Conservation (phyloP, 345 rosid species). For the Zanthoxylum bungeanum region DNA sequence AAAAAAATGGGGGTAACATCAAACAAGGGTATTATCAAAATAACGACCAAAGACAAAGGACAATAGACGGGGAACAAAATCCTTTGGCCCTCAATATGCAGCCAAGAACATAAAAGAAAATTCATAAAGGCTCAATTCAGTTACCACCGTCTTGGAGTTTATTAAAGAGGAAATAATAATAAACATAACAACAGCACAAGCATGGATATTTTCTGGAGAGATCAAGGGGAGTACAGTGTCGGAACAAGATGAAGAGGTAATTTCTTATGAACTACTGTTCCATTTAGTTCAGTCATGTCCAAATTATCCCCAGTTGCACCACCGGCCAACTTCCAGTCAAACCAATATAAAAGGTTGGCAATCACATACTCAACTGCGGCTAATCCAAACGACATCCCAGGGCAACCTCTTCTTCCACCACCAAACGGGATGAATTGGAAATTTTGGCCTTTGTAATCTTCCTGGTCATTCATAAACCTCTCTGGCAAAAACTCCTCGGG, state of each 20-base stretch:
- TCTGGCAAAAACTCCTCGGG: conserved; percentile 11
- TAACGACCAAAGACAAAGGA: too few species aligned
- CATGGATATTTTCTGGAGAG: too few species aligned
- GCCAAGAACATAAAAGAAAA: too few species aligned
- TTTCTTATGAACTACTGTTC: background rate
- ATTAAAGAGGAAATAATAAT: too few species aligned
- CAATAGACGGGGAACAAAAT: too few species aligned
- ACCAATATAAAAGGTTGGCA: conserved; percentile 10
- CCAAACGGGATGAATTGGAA: conserved; percentile 11
- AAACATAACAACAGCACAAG: too few species aligned
- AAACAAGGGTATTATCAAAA: too few species aligned
- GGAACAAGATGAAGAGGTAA: conserved; percentile 8
- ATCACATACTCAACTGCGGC: background rate
- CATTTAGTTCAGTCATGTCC: conserved; percentile 12
- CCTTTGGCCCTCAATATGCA: too few species aligned
- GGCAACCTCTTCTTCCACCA: conserved; percentile 10
- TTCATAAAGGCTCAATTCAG: too few species aligned
- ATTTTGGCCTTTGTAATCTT: conserved; percentile 6
- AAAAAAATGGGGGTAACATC: too few species aligned
- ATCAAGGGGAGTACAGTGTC: background rate
- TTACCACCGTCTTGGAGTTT: too few species aligned
- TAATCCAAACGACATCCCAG: conserved; percentile 6
- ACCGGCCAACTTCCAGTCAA: conserved; percentile 15
- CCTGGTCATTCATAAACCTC: background rate
- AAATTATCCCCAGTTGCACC: background rate